These are phyloP conservation scores for Metschnikowia shivogae DNA, from an alignment of 805 yeast genomes.

Conservation along the genomic window DNA sequence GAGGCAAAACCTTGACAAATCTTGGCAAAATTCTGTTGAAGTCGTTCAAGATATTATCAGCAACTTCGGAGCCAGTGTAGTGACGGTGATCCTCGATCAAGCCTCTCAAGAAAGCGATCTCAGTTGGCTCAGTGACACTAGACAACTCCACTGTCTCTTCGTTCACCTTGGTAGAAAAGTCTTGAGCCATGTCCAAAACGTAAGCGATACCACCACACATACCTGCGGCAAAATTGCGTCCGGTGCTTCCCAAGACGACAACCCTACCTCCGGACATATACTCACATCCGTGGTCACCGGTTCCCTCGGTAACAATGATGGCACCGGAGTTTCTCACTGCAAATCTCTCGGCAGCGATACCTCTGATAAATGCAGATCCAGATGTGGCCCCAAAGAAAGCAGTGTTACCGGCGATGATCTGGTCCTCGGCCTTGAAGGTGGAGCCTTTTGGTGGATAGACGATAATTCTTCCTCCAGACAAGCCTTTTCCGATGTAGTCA, in stretches of 20 bases:
- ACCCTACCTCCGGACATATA: constrained; percentile 99
- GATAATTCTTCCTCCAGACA: constrained; percentile 90
- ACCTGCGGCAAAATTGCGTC: constrained; percentile 94
- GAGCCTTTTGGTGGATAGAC: constrained; percentile 88
- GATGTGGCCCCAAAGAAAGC: constrained; percentile 97
- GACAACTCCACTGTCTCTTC: constrained; percentile 76
- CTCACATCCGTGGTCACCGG: constrained; percentile 98
- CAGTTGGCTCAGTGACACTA: constrained; percentile 76
- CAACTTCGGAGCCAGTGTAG: constrained; percentile 89
- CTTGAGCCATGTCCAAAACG: constrained; percentile 93
- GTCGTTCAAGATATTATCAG: constrained; percentile 74
- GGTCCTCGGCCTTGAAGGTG: constrained; percentile 88
- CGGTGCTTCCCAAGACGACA: constrained; percentile 85
- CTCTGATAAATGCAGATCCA: constrained; percentile 90
- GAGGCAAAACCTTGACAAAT: constrained; percentile 90
- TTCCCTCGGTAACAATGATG: constrained; percentile 91
- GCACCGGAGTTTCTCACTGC: constrained; percentile 99
- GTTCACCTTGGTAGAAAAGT: constrained; percentile 77
- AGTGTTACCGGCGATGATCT: constrained; percentile 94
- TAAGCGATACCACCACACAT: constrained; percentile 99
- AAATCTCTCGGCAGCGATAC: constrained; percentile 97
- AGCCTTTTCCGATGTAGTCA: constrained; percentile 96
- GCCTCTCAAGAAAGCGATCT: constrained; percentile 90
- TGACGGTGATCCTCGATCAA: constrained; percentile 93
- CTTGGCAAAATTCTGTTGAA: constrained; percentile 85